phyloP scores from a whole-genome alignment of 139 green algal genomes.

The Chlamydomonas sp. region DNA sequence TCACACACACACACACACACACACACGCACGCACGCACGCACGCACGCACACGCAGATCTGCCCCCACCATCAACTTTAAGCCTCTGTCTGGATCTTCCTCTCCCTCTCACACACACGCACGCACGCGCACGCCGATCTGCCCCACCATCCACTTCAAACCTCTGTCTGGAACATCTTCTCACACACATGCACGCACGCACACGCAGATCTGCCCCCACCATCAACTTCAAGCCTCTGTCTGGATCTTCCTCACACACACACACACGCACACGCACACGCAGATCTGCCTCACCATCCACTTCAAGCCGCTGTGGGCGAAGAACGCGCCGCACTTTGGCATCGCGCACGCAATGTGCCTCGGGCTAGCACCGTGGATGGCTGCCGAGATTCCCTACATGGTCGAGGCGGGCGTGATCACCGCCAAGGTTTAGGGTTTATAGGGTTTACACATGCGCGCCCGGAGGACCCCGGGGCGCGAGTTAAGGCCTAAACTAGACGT shows the following conservation, averaged over 20 bases:
- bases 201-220: no score
- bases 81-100: slow-evolving; percentile 75
- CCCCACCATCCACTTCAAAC: no score
- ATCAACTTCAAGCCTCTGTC: slow-evolving; percentile 95
- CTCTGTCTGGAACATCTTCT: no score
- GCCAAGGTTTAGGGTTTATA: slow-evolving; percentile 63
- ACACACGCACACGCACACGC: neutral
- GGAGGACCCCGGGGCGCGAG: no score
- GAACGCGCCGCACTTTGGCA: slow-evolving; percentile 89
- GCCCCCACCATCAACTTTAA: slow-evolving; percentile 99
- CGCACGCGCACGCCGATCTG: slow-evolving; percentile 42
- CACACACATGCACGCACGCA: no score
- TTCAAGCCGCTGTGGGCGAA: slow-evolving; percentile 95
- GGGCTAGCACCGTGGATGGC: slow-evolving; percentile 92
- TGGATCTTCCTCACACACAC: neutral
- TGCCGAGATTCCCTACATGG: slow-evolving; percentile 87
- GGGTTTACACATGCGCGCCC: no score
- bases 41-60: no score
- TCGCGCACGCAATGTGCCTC: slow-evolving; percentile 91
- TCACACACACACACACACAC: no score
- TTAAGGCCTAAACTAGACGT: no score
- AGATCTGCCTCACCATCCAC: slow-evolving; percentile 88
- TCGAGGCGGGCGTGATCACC: slow-evolving; percentile 71
- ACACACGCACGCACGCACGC: no score
- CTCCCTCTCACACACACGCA: no score